Base-by-base conservation (phyloP, 164 flowering plant species). In the Santalum album region DNA sequence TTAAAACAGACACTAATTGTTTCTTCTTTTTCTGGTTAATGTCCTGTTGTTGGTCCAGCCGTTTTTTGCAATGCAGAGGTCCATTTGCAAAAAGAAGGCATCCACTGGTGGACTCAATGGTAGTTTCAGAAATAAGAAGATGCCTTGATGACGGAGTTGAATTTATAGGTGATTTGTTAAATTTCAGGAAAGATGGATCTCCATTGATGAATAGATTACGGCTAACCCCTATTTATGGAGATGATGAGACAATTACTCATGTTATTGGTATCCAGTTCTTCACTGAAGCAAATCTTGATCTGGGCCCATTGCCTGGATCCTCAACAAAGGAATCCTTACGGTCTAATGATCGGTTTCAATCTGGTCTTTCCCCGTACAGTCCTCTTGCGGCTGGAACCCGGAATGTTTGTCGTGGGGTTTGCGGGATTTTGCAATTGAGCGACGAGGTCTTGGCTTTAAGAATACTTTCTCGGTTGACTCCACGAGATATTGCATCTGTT, bases 1-100 rank as follows among this genome's bases (percentile, higher is more conserved):
- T n/a, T n/a, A n/a, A n/a, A n/a, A n/a, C 15, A 20, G 17, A 23
- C 5, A 21, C 35, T 45, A 24, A 29, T n/a, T 16, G 22, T 7
- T 29, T 46, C 7, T 17, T 44, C 22, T 42, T 17, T 1, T 54
- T 42, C 51, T 63, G 50, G 9, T 46, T 53, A 6, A 34, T 58
- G 18, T 66, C 53, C 88, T 86, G 97, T 73, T 95, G 95, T 18
- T 90, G n/a, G n/a, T 74, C 53, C 88, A 90, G 97, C 74, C 97
- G 95, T 18, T 90, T 90, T 78, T 65, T 90, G 81, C 95, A 90
- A 59, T 86, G 76, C 64, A 71, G 95, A 71, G 95, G 95, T 16
- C 97, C 97, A 46, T 84, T 79, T 75, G 95, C 97, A 42, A 87
- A 86, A 73, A 80, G 95, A 73, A 81, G 97, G 69, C 97, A 90